These are phyloP conservation scores for Botryobasidium botryosum DNA, from an alignment of 768 basidiomycete genomes.

Conservation along the genomic window DNA sequence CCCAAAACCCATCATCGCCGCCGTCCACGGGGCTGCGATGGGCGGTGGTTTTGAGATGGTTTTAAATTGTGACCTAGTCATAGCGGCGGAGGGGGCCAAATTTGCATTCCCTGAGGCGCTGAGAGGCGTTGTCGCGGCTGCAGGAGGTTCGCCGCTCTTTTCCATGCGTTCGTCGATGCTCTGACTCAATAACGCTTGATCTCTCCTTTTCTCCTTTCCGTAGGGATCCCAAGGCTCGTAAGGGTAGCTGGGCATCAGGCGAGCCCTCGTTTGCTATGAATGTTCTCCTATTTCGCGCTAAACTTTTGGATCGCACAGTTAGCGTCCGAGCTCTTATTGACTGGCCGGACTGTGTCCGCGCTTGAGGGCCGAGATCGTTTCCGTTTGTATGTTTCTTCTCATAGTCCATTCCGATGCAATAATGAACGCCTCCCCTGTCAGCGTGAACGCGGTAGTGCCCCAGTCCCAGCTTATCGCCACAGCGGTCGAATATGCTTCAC, in stretches of 20 bases:
- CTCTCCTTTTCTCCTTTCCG: conserved; percentile 9
- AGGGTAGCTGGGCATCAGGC: conserved; percentile 58
- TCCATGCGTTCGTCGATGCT: not conserved
- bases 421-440: conserved; percentile 15
- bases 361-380: conserved; percentile 50
- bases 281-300: not conserved
- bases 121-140: conserved; percentile 53
- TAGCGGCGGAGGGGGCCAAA: conserved; percentile 46
- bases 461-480: conserved; percentile 35
- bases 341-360: conserved; percentile 52
- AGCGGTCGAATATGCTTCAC: conserved; percentile 43
- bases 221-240: conserved; percentile 53
- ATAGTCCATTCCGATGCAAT: not conserved
- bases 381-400: conserved; percentile 40
- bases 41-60: conserved; percentile 53
- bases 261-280: conserved; percentile 6
- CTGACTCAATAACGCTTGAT: not conserved
- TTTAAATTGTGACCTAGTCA: conserved; percentile 61
- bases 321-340: conserved; percentile 59
- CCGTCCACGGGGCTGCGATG: conserved; percentile 57
- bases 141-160: conserved; percentile 37
- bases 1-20: conserved; percentile 62
- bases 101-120: conserved; percentile 68
- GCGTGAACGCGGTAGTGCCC: conserved; percentile 58
- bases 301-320: conserved; percentile 26